Evolutionary conservation across 805 yeast genomes (phyloP), one percentile per base, ranked within the genome.

Genomic region (Teunomyces stri): DNA sequence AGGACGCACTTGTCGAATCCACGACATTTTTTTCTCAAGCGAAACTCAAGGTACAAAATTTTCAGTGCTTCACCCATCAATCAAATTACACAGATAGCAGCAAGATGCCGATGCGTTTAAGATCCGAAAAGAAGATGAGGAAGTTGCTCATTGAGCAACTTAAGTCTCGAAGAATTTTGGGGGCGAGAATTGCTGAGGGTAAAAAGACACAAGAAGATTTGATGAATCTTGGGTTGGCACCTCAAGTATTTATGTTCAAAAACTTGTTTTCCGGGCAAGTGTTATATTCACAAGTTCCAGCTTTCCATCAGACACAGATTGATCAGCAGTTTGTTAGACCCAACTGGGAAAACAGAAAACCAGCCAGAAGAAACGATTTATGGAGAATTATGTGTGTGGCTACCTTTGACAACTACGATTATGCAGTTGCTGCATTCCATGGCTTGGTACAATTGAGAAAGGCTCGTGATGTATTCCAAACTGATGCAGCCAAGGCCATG

Each of bases 341-440:
- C 39, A 88, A 89, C 72, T 88, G 96, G 95, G 86, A 88, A 62
- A 89, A 91, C 72, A 76, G 86, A 59, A 80, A 78, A 57, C 97
- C 97, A 3, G 72, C 80, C 33, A 74, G 82, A 56, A 82, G 98
- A 69, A 78, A 84, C 57, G 98, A 91, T 66, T 74, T 90, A 43
- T 91, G 97, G 97, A 77, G 92, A 57, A 78, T 91, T 45, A 80
- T 92, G 88, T 88, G 94, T 39, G 94, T 90, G 37, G 90, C 88
- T 1, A 81, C 80, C 52, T 79, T 87, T 53, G 72, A 74, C 34
- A 65, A 65, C 44, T 81, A 84, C 60, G 84, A 82, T 43, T 67
- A 75, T 37, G 88, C 96, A 1, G 80, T 81, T 12, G 81, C 83
- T 37, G 85, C 94, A 6, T 89, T 84, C 67, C 80, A 84, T 50